Percentiles rank a stretch among this genome's conserved stretches.
phyloP scores from a whole-genome alignment of 306 rosid species.

The Lagenaria siceraria region DNA sequence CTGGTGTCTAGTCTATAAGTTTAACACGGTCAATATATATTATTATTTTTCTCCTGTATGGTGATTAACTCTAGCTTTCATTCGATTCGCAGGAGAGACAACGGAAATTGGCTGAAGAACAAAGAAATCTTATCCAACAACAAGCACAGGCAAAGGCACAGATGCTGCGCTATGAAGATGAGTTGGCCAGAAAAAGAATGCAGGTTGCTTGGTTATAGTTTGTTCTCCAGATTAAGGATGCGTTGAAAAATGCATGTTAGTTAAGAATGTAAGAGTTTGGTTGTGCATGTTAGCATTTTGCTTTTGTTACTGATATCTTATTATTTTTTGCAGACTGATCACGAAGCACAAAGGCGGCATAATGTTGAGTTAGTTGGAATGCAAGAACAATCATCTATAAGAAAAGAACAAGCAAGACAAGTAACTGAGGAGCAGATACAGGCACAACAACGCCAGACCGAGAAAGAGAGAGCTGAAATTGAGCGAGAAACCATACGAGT shows the following conservation, averaged over 20 bases:
- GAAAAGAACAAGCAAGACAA: conserved; percentile 77
- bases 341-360: conserved; percentile 75
- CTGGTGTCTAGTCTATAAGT: background rate
- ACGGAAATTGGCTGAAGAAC: conserved; percentile 72
- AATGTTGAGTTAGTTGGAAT: conserved; percentile 82
- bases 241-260: background rate
- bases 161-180: conserved; percentile 68
- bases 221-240: background rate
- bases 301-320: conserved; percentile 7
- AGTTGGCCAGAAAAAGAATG: conserved; percentile 75
- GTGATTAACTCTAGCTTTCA: background rate
- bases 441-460: conserved; percentile 80
- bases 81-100: conserved; percentile 52
- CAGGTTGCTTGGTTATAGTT: conserved; percentile 45
- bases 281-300: background rate
- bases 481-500: conserved; percentile 86
- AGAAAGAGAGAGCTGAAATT: conserved; percentile 81
- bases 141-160: conserved; percentile 86
- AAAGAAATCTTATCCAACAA: conserved; percentile 65
- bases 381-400: conserved; percentile 82
- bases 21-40: background rate
- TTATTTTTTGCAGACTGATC: conserved; percentile 48
- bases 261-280: background rate
- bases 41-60: background rate
- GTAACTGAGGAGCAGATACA: conserved; percentile 89